phyloP scores from a whole-genome alignment of 1,284 basidiomycete genomes.

The Omphalotus olearius region DNA sequence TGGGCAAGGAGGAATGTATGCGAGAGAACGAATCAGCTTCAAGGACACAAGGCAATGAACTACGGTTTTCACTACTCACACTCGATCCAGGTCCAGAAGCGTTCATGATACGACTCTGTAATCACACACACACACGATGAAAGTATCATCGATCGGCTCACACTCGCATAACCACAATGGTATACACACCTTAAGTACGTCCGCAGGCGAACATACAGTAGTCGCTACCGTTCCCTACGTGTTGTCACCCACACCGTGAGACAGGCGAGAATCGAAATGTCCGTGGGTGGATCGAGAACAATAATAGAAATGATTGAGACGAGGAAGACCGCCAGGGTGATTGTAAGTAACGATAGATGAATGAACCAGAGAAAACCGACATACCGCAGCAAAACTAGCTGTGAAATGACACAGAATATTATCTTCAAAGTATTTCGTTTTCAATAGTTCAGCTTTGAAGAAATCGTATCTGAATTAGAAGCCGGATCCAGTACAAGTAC shows the following conservation, averaged over 20 bases:
- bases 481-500: too few relatives aligned
- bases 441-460: slow-evolving; percentile 79
- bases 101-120: slow-evolving; percentile 82
- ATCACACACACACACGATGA: not conserved
- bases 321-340: too few relatives aligned
- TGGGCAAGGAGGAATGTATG: not conserved
- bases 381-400: slow-evolving; percentile 79
- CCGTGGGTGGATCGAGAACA: too few relatives aligned
- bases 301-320: too few relatives aligned
- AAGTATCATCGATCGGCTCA: too few relatives aligned
- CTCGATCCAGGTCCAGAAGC: slow-evolving; percentile 77
- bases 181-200: slow-evolving; percentile 66
- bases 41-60: not conserved
- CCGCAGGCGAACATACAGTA: slow-evolving; percentile 91
- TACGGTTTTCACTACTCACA: slow-evolving; percentile 33
- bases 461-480: slow-evolving; percentile 69
- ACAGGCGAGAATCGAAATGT: too few relatives aligned
- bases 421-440: slow-evolving; percentile 68
- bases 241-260: not conserved
- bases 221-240: slow-evolving; percentile 83
- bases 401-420: slow-evolving; percentile 82
- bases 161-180: too few relatives aligned
- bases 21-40: not conserved
- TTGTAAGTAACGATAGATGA: too few relatives aligned
- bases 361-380: slow-evolving; percentile 23